Percentiles rank a stretch among this genome's conserved stretches.
Conservation (phyloP, 257 asterid genomes). For the Solanum commersonii region DNA sequence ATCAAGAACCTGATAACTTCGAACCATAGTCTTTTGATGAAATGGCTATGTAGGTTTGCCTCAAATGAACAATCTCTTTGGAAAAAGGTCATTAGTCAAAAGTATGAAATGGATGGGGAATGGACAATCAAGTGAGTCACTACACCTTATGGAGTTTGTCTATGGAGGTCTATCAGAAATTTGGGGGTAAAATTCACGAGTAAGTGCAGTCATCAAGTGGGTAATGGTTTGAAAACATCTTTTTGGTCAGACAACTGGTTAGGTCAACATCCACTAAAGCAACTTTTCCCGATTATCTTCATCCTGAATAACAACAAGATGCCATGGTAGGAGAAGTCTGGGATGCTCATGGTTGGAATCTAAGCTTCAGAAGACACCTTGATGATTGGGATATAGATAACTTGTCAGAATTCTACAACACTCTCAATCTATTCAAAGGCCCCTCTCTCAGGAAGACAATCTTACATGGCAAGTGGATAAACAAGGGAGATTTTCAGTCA, state of each 20-base stretch:
- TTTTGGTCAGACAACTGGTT: not conserved
- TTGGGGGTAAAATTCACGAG: not conserved
- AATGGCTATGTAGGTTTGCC: not conserved
- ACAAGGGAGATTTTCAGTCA: not conserved
- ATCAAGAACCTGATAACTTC: not conserved
- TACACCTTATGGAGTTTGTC: not conserved
- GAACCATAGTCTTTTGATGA: not conserved
- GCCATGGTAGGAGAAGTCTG: not conserved
- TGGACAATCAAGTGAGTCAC: not conserved
- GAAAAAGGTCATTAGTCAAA: not conserved
- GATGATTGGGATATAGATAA: not conserved
- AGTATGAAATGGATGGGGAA: not conserved
- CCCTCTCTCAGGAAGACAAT: not conserved
- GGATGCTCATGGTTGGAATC: not conserved
- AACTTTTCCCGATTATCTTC: not conserved
- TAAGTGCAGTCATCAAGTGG: not conserved
- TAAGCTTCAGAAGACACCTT: not conserved
- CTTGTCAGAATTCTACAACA: not conserved
- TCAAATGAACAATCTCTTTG: not conserved
- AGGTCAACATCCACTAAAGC: not conserved
- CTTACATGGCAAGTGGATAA: not conserved
- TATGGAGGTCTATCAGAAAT: not conserved
- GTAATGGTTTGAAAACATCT: not conserved
- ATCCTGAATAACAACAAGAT: not conserved
- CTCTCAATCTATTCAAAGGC: not conserved